Conservation (phyloP, 805 yeast species). For the Ogataea saltuana region DNA sequence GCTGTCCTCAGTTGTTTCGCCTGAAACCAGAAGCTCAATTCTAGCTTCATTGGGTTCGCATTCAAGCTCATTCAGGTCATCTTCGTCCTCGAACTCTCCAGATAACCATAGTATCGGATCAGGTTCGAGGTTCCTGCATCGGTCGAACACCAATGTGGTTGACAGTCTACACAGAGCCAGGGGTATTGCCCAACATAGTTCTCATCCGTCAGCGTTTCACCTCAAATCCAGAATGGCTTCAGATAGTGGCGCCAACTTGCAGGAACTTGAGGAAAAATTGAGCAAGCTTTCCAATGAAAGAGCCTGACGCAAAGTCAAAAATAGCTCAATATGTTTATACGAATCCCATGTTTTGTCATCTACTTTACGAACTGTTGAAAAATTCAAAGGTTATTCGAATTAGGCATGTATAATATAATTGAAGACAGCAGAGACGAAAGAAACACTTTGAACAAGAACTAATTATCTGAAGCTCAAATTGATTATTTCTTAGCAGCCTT, state of each 20-base stretch:
- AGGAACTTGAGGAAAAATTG: slow-evolving; percentile 17
- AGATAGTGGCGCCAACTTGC: slow-evolving; percentile 8
- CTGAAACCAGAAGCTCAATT: slow-evolving; percentile 14
- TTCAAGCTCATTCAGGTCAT: slow-evolving; percentile 1
- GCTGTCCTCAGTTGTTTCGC: slow-evolving; percentile 12
- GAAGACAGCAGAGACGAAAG: slow-evolving; percentile 6
- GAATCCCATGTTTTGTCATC: background rate
- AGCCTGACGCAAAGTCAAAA: background rate
- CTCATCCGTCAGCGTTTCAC: slow-evolving; percentile 2
- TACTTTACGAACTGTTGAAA: slow-evolving; percentile 1
- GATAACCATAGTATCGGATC: slow-evolving; percentile 1
- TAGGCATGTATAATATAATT: slow-evolving; percentile 13
- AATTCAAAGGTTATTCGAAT: slow-evolving; percentile 16
- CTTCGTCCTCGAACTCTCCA: slow-evolving; percentile 5
- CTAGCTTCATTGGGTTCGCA: slow-evolving; percentile 3
- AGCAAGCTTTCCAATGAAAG: slow-evolving; percentile 12
- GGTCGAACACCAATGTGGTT: slow-evolving; percentile 19
- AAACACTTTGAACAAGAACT: background rate
- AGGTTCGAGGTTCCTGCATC: slow-evolving; percentile 12
- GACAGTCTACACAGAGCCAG: slow-evolving; percentile 26
- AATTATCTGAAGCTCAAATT: background rate
- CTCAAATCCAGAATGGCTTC: slow-evolving; percentile 1
- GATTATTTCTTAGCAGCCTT: slow-evolving; percentile 73
- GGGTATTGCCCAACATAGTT: slow-evolving; percentile 18
- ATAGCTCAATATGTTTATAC: too few species aligned